Base-by-base conservation (phyloP, 116 monocot species). In the Dioscorea cayenensis region DNA sequence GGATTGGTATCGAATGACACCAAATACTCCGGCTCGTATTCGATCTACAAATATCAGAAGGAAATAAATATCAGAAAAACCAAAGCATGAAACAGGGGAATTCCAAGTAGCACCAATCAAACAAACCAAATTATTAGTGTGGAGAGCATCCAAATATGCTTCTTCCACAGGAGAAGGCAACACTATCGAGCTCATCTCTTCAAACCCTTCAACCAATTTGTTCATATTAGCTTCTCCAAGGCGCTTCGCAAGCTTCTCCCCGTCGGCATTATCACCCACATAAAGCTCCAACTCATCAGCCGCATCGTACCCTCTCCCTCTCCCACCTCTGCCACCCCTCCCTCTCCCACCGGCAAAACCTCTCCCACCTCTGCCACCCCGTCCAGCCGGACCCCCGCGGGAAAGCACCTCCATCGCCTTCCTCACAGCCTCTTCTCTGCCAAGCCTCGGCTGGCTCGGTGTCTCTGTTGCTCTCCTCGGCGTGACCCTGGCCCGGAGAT, bases 1-100 rank as follows among this genome's bases (percentile, higher is more conserved):
- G 86, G 90, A 65, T 90, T 90, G 20, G 37, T 69, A 51, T 79
- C 84, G 36, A 90, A 86, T 36, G 72, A 69, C 72, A 90, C 68
- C 72, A 80, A 7, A 69, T 90, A 90, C 77, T 90, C 86, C 20
- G 90, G 90, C 74, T 90, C 90, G 60, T 79, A 86, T 25, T 90
- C 90, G 68, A 86, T 86, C 90, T 90, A 59, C 75, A 81, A 17
- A 64, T 8, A 72, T 22, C 48, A 17, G 70, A 74, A 71, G 64
- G 70, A 50, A 43, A 77, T 19, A 2, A 60, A 27, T 63, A 72
- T 49, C 37, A 51, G 48, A 17, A 14, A 19, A 71, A n/a, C 38
- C 7, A 43, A 23, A 64, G 14, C 63, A 71, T 43, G 32, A 6
- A 36, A 14, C 19, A 22, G 27, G 23, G 55, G 19, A 5, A 59